These are phyloP conservation scores for Funneliformis geosporum DNA, from an alignment of 192 early-diverging fungal genomes.

Conservation along the genomic window DNA sequence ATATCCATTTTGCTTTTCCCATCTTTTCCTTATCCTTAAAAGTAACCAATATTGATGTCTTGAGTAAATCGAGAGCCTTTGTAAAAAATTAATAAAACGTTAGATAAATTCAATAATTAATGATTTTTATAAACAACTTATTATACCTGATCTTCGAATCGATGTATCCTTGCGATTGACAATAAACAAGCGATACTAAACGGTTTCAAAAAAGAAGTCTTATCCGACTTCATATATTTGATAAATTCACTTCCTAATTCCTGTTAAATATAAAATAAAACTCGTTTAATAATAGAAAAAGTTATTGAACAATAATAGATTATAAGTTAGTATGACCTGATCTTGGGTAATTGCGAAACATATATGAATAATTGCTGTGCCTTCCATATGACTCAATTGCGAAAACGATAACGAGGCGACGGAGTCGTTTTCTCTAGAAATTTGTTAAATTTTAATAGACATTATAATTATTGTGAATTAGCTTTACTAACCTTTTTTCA, in stretches of 20 bases:
- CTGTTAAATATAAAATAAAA: not conserved
- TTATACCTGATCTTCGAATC: conserved; percentile 64
- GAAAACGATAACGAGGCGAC: conserved; percentile 30
- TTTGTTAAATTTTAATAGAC: not conserved
- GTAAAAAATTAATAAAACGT: not conserved
- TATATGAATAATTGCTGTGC: conserved; percentile 71
- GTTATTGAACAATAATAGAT: not conserved
- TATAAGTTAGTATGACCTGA: conserved; percentile 50
- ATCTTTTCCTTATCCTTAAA: conserved; percentile 54
- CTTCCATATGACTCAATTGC: conserved; percentile 60
- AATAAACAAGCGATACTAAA: conserved; percentile 70
- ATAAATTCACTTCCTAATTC: conserved; percentile 56
- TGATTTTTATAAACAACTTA: not conserved
- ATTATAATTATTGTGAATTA: not conserved
- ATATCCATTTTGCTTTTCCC: conserved; percentile 47
- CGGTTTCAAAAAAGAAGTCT: conserved; percentile 47
- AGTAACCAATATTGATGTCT: conserved; percentile 43
- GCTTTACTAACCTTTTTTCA: not conserved
- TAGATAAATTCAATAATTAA: not conserved
- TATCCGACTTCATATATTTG: conserved; percentile 53
- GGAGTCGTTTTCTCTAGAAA: not conserved
- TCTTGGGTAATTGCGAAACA: conserved; percentile 74
- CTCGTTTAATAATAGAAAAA: conserved; percentile 5
- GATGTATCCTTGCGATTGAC: conserved; percentile 66
- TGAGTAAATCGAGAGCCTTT: conserved; percentile 51